A percentile compares a stretch with the other conserved stretches of the same genome.
Evolutionary conservation across 78 protist species (phyloP).

Genomic region (Planoprotostelium fungivorum): DNA sequence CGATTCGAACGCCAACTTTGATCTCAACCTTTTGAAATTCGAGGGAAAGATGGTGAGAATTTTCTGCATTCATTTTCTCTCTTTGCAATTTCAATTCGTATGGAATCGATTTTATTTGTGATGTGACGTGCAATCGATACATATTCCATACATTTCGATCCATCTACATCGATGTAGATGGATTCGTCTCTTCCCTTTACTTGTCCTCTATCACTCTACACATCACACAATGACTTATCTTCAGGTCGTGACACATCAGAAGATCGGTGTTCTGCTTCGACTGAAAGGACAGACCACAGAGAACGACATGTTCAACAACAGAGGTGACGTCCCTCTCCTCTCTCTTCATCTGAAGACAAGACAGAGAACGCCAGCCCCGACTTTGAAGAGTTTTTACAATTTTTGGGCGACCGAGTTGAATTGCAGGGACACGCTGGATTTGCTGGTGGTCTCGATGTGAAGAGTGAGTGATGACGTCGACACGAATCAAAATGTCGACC

Average conservation of each 20-base stretch:
- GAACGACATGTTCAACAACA: conserved; percentile 24
- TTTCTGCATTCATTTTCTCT: too few species aligned
- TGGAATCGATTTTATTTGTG: too few species aligned
- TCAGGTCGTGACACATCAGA: conserved; percentile 15
- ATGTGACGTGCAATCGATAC: neutral
- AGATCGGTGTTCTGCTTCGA: conserved; percentile 41
- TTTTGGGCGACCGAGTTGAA: conserved; percentile 21
- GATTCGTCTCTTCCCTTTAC: too few species aligned
- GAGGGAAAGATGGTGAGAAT: neutral
- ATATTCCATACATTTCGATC: neutral
- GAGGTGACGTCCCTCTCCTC: neutral
- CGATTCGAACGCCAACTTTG: neutral
- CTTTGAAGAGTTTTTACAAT: conserved; percentile 27
- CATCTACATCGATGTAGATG: too few species aligned
- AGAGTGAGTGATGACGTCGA: neutral
- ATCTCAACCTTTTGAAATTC: neutral
- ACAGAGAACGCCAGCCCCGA: conserved; percentile 7
- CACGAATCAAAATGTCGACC: neutral
- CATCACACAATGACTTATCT: too few species aligned
- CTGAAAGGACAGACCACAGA: conserved; percentile 35
- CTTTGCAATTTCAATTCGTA: too few species aligned
- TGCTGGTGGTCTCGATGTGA: conserved; percentile 38
- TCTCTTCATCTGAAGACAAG: neutral
- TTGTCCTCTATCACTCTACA: too few species aligned
- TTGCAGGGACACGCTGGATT: conserved; percentile 10